Percentiles rank a stretch among this genome's conserved stretches.
phyloP scores from a whole-genome alignment of 306 rosid genomes.

The Begonia peltatifolia region DNA sequence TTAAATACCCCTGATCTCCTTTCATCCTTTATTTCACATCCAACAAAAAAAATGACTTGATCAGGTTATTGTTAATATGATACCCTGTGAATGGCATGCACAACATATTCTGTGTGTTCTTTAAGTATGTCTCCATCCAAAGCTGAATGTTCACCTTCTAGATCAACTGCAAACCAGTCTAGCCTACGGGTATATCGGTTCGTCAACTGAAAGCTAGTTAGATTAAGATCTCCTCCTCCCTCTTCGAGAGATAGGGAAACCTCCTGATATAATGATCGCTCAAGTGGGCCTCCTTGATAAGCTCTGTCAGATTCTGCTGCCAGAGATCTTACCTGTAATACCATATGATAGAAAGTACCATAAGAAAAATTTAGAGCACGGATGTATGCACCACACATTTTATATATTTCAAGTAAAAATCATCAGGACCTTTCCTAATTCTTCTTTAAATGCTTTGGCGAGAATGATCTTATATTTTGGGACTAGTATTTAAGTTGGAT shows the following conservation, averaged over 20 bases:
- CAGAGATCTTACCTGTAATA: slow-evolving; percentile 66
- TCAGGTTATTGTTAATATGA: slow-evolving; percentile 5
- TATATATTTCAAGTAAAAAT: no score
- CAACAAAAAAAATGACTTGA: not conserved
- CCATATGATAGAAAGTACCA: no score
- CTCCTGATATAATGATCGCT: slow-evolving; percentile 56
- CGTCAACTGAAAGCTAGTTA: slow-evolving; percentile 34
- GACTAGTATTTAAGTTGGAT: no score
- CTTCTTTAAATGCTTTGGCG: no score
- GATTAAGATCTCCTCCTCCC: slow-evolving; percentile 33
- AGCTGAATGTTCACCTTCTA: slow-evolving; percentile 97
- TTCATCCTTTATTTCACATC: no score
- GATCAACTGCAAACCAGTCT: slow-evolving; percentile 96
- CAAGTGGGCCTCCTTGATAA: slow-evolving; percentile 76
- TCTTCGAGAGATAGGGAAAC: slow-evolving; percentile 47
- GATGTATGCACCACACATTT: no score
- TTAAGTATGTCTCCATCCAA: slow-evolving; percentile 93
- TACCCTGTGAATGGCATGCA: slow-evolving; percentile 88
- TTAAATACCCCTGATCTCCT: no score
- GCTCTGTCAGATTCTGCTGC: slow-evolving; percentile 98
- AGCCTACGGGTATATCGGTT: slow-evolving; percentile 52
- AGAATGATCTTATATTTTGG: no score
- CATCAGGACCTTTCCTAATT: no score
- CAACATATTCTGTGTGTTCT: slow-evolving; percentile 82
- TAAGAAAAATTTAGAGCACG: no score